A percentile compares a stretch with the other conserved stretches of the same genome.
phyloP scores from a whole-genome alignment of 805 yeast genomes.

The Scheffersomyces stipitis region DNA sequence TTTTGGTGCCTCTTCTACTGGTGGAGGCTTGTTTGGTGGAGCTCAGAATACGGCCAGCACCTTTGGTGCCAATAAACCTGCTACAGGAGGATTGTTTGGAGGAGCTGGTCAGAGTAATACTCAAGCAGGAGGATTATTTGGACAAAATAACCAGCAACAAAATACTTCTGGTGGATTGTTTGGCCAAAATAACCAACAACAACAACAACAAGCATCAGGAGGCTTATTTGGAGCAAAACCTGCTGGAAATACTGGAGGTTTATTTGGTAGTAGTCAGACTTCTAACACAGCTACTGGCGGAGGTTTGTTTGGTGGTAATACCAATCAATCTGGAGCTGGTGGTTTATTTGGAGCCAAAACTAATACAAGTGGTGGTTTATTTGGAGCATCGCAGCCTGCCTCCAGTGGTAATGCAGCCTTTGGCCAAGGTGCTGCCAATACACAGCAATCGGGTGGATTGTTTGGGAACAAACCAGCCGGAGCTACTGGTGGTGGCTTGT shows the following conservation, averaged over 20 bases:
- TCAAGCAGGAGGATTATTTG: constrained; percentile 19
- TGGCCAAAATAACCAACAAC: constrained; percentile 12
- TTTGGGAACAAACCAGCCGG: constrained; percentile 21
- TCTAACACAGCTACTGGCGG: constrained; percentile 1
- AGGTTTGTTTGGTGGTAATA: constrained; percentile 9
- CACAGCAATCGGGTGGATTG: constrained; percentile 14
- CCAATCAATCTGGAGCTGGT: constrained; percentile 14
- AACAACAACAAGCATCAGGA: constrained; percentile 3
- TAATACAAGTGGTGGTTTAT: constrained; percentile 11
- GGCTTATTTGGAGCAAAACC: constrained; percentile 22
- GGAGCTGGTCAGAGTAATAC: constrained; percentile 10
- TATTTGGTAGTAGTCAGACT: constrained; percentile 13
- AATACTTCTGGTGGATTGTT: constrained; percentile 24
- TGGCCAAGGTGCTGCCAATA: not conserved
- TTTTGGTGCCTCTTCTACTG: constrained; percentile 1
- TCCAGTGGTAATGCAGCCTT: too few species aligned
- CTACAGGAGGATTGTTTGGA: constrained; percentile 20
- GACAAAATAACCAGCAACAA: constrained; percentile 7
- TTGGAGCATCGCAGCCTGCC: constrained; percentile 12
- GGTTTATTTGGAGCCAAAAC: constrained; percentile 30
- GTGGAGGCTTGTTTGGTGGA: constrained; percentile 30
- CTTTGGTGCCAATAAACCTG: constrained; percentile 13
- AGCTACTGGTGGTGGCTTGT: constrained; percentile 44
- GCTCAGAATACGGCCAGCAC: constrained; percentile 11
- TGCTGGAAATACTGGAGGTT: constrained; percentile 6